Base-by-base conservation (phyloP, 805 yeast genomes). In the Wickerhamomyces mucosus region DNA sequence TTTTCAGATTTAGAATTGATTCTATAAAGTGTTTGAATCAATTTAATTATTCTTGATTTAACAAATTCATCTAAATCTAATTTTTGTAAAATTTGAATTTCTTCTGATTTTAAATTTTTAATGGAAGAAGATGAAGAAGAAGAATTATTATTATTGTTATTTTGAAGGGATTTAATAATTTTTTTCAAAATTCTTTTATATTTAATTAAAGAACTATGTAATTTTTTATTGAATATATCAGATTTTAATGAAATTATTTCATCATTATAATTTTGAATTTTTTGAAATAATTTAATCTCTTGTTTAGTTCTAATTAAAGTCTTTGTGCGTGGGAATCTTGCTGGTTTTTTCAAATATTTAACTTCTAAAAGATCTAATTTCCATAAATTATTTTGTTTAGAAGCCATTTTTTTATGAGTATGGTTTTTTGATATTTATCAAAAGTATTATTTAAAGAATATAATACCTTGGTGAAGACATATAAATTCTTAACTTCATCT, bases 281-380 rank as follows among this genome's bases (percentile, higher is more conserved):
- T 33, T n/a, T 72, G 72, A 9, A 66, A 45, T 34, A 59, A 56
- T 29, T 66, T 40, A 29, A 64, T 48, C 38, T 65, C 65, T 41
- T 65, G 66, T 2, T 35, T 41, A 7, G 26, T 35, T 12, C 38
- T 28, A 4, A 78, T 28, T 3, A 43, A 21, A 4, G 36, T 24
- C 25, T 30, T 66, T 3, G 80, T 73, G 29, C 63, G 61, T 2
- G 63, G 56, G 45, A 59, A 72, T 36, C 81, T 55, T 1, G 77
- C 69, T 14, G 53, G 45, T 17, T 56, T 42, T 6, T 56, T 46
- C 19, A 61, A 47, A 52, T 59, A 72, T 43, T 67, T 65, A 23
- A 62, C 59, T 42, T 76, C 80, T 22, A 76, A 52, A 17, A 74
- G 49, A 44, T 76, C 83, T 27, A 76, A 53, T 42, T 66, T 67